Conservation (phyloP, 106 monocot species). For the Allium sativum region DNA sequence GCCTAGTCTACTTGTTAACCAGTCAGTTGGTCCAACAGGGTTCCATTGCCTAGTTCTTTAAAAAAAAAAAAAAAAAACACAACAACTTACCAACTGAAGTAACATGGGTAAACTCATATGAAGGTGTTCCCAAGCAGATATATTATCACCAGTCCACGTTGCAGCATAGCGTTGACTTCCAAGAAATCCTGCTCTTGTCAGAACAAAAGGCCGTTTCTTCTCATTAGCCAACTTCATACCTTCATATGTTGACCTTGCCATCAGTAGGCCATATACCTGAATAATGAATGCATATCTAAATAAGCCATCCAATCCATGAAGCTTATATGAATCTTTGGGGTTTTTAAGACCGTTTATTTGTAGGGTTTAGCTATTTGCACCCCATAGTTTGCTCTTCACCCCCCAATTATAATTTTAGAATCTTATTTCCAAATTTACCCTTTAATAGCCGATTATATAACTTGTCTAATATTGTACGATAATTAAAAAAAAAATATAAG, state of each 20-base stretch:
- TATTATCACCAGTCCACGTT: conserved; percentile 95
- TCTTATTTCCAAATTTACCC: too few species aligned
- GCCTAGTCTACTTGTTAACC: too few species aligned
- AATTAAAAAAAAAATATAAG: too few species aligned
- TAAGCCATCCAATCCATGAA: not conserved
- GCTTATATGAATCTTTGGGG: not conserved
- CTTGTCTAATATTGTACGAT: too few species aligned
- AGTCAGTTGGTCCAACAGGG: too few species aligned
- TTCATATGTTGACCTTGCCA: conserved; percentile 95
- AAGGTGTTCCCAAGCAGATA: conserved; percentile 89
- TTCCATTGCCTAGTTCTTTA: too few species aligned
- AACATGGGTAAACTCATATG: conserved; percentile 97
- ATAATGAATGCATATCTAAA: conserved; percentile 5
- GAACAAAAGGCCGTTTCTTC: conserved; percentile 83
- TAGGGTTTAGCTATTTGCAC: too few species aligned
- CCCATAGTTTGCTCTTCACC: too few species aligned
- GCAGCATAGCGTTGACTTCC: conserved; percentile 97
- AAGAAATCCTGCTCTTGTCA: conserved; percentile 96
- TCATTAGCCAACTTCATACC: conserved; percentile 73
- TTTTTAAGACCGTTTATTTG: too few species aligned
- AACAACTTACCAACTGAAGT: conserved; percentile 83
- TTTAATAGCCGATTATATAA: too few species aligned
- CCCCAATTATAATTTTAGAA: too few species aligned
- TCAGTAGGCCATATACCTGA: conserved; percentile 94
- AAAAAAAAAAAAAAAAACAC: too few species aligned